Evolutionary conservation across 1,284 basidiomycete species (phyloP).

Genomic region (Irpex sp.): DNA sequence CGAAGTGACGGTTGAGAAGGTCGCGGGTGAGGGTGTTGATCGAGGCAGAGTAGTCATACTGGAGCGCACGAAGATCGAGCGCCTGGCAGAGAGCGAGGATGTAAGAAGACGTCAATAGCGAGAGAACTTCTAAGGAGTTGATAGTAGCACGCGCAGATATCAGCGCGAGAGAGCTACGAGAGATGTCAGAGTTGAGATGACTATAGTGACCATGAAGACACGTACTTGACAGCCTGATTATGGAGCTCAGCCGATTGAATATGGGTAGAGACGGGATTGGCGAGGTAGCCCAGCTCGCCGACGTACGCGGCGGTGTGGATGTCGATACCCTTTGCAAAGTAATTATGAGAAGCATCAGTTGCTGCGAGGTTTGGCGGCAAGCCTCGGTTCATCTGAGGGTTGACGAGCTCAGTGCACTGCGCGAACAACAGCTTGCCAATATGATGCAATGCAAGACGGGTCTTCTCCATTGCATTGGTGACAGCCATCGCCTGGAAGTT

Average conservation of each 20-base stretch:
- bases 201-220: slow-evolving; percentile 12
- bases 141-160: slow-evolving; percentile 79
- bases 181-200: slow-evolving; percentile 8
- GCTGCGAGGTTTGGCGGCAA: slow-evolving; percentile 80
- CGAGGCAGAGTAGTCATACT: slow-evolving; percentile 55
- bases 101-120: slow-evolving; percentile 71
- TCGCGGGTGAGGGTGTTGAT: slow-evolving; percentile 47
- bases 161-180: slow-evolving; percentile 69
- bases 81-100: slow-evolving; percentile 80
- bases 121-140: slow-evolving; percentile 72
- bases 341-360: slow-evolving; percentile 80
- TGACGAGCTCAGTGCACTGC: slow-evolving; percentile 81
- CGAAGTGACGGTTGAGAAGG: slow-evolving; percentile 48
- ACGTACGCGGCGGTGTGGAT: slow-evolving; percentile 82
- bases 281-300: slow-evolving; percentile 79
- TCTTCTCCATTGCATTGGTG: slow-evolving; percentile 87
- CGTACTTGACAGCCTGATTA: slow-evolving; percentile 83
- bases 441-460: slow-evolving; percentile 76
- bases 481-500: slow-evolving; percentile 89
- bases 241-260: slow-evolving; percentile 87
- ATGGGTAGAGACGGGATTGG: slow-evolving; percentile 82
- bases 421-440: slow-evolving; percentile 83
- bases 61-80: slow-evolving; percentile 72
- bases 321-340: slow-evolving; percentile 83
- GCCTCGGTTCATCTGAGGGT: slow-evolving; percentile 80